Evolutionary conservation across 345 rosid genomes (phyloP).

Genomic region (Syzygium aqueum): DNA sequence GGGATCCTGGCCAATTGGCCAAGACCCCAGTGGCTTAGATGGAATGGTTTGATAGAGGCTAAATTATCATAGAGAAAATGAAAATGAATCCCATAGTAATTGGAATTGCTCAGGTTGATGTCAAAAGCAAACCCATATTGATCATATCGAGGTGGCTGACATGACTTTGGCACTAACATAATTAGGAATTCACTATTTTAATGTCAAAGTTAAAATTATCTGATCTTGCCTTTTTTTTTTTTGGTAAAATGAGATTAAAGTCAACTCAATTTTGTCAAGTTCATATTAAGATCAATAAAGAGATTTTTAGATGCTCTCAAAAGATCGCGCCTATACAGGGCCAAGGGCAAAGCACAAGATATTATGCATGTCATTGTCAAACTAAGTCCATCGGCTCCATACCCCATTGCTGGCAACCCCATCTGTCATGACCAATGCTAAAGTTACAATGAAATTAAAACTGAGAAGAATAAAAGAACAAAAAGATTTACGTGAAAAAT

Average conservation of each 20-base stretch:
- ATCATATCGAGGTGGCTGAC: neutral
- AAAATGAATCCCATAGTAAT: neutral
- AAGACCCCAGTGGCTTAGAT: neutral
- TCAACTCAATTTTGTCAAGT: too few species aligned
- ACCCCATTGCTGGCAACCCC: neutral
- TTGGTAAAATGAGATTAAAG: neutral
- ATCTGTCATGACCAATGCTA: neutral
- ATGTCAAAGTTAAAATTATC: neutral
- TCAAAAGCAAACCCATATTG: neutral
- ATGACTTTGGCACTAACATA: too few species aligned
- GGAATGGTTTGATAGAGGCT: neutral
- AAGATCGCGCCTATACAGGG: neutral
- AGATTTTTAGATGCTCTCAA: neutral
- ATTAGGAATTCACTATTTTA: too few species aligned
- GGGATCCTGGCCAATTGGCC: too few species aligned
- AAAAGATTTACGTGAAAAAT: too few species aligned
- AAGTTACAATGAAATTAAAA: too few species aligned
- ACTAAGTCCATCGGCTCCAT: neutral
- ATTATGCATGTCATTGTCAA: rapidly evolving
- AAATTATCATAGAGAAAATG: neutral
- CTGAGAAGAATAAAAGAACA: too few species aligned
- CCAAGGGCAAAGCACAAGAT: neutral
- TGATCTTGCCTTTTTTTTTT: neutral
- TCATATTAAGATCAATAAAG: neutral
- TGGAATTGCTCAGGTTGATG: neutral